Evolutionary conservation across 2,329 filamentous ascomycete species (phyloP).

Genomic region (Botryotinia calthae): DNA sequence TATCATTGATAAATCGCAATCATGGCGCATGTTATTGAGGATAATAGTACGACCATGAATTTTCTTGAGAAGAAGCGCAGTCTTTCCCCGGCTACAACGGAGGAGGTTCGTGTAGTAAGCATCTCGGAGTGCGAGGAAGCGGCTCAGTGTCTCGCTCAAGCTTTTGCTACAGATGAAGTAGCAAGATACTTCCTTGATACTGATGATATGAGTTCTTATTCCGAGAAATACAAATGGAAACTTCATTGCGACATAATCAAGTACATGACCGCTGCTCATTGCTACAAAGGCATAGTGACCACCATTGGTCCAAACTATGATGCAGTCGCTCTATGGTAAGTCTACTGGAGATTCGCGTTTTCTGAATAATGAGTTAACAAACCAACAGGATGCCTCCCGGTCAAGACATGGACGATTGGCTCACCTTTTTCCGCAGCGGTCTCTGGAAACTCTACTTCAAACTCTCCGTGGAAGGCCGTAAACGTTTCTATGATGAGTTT

Average conservation of each 20-base stretch:
- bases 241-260: constrained; percentile 75
- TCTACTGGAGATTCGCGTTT: background rate
- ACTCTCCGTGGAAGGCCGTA: constrained; percentile 67
- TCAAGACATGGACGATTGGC: constrained; percentile 68
- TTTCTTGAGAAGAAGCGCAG: constrained; percentile 37
- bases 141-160: constrained; percentile 68
- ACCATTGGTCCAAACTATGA: constrained; percentile 74
- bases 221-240: constrained; percentile 68
- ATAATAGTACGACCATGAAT: constrained; percentile 28
- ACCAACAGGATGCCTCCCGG: constrained; percentile 68
- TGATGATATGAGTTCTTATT: constrained; percentile 61
- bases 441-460: constrained; percentile 76
- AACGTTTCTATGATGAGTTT: constrained; percentile 75
- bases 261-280: constrained; percentile 74
- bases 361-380: background rate
- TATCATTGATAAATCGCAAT: constrained; percentile 26
- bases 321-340: constrained; percentile 75
- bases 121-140: constrained; percentile 69
- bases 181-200: constrained; percentile 73
- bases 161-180: constrained; percentile 73
- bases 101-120: constrained; percentile 62
- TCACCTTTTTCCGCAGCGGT: constrained; percentile 69
- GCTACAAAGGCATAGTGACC: constrained; percentile 70
- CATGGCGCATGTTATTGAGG: constrained; percentile 42
- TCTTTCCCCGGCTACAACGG: constrained; percentile 31